Percentiles rank a stretch among this genome's conserved stretches.
These are phyloP conservation scores for Aspergillus nomiae DNA, from an alignment of 2,329 filamentous ascomycete species.

Conservation along the genomic window DNA sequence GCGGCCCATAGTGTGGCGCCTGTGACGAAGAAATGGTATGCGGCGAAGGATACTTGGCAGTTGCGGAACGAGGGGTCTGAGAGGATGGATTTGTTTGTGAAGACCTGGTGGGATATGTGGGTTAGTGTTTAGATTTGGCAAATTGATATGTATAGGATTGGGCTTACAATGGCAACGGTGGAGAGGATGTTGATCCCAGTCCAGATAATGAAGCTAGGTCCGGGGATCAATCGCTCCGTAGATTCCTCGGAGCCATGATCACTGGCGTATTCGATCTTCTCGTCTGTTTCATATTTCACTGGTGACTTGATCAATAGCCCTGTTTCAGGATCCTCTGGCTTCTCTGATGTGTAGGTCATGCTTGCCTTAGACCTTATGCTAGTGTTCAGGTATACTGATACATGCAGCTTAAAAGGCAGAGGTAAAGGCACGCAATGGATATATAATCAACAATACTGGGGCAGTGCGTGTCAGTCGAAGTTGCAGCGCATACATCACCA, in stretches of 20 bases:
- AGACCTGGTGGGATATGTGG: slow-evolving; percentile 15
- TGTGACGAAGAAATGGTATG: slow-evolving; percentile 27
- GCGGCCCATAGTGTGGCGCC: slow-evolving; percentile 21
- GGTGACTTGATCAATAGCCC: slow-evolving; percentile 3
- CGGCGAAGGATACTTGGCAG: slow-evolving; percentile 25
- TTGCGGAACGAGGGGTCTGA: slow-evolving; percentile 21
- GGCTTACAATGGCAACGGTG: slow-evolving; percentile 24
- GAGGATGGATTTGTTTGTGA: slow-evolving; percentile 26
- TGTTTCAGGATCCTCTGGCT: background rate
- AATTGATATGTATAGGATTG: background rate
- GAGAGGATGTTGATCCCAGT: slow-evolving; percentile 21
- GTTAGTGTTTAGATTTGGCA: background rate
- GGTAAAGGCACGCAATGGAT: background rate
- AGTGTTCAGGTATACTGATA: background rate
- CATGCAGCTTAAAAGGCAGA: background rate
- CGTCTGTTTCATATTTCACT: background rate
- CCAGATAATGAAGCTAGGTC: slow-evolving; percentile 18
- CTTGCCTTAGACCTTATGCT: background rate
- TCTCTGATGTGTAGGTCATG: slow-evolving; percentile 4
- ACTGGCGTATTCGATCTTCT: background rate
- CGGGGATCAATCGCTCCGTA: background rate
- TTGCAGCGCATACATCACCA: slow-evolving; percentile 12
- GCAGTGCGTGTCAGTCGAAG: background rate
- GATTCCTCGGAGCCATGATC: background rate
- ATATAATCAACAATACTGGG: background rate